Evolutionary conservation across 352 stramenopile species (phyloP), one percentile per base, ranked within the genome.

Genomic region (Globisporangium rhizosaccharum): DNA sequence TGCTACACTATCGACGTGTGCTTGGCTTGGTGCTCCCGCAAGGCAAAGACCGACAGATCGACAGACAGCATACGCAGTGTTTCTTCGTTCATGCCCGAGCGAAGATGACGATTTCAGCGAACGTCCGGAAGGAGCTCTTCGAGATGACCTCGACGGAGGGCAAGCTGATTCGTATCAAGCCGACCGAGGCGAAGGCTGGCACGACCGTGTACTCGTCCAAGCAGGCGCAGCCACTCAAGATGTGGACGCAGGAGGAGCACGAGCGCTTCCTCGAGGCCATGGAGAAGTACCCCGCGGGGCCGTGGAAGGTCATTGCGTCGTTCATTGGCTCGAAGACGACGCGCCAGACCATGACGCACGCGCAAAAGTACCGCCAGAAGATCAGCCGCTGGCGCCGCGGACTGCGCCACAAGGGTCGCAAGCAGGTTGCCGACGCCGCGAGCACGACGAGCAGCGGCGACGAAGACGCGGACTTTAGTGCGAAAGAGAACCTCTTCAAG

Each of bases 281-380:
- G 77, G 82, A 94, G 63, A 90, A 88, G 66, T 94, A 92, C 70
- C 85, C 85, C 17, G 74, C 79, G 1, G 85, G 85, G 0, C 85
- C 85, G 3, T 94, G 85, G 85, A 90, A 90, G 61, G 73, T 85
- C 53, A 94, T 94, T 63, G 85, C 85, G 18, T 72, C 75, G 56
- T 87, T 87, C 58, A 87, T 94, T 56, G 79, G 82, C 53, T 84
- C 84, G 41, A 90, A 91, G 59, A 93, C 86, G 10, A 90, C 93
- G 15, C 91, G 96, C 23, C 97, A 99, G 73, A 98, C 98, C 52
- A 90, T 90, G 82, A 90, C 82, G 36, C 82, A 92, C 60, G 82
- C 82, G 64, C 82, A 92, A 53, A 92, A 92, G 67, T 92, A 92
- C 62, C 79, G 79, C 46, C 79, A 92, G 67, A 92, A 92, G 75